Evolutionary conservation across 495 filamentous ascomycete genomes (phyloP), one percentile per base, ranked within the genome.

Genomic region (Xylaria bambusicola): DNA sequence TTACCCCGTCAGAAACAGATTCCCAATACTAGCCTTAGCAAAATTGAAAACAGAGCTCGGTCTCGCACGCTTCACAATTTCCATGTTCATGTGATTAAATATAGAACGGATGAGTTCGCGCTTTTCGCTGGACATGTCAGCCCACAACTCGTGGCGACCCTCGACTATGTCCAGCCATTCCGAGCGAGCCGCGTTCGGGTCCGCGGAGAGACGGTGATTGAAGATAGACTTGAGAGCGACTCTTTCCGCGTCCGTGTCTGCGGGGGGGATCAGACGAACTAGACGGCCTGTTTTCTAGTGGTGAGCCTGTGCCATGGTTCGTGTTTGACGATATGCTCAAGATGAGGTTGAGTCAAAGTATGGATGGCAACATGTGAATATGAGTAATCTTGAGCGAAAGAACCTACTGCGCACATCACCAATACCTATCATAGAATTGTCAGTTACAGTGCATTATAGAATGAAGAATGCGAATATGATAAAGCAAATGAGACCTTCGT

Each of bases 91-190:
- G 41, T 86, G 80, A 67, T 94, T 93, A 65, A 98, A 85, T 65
- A 97, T 89, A 26, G 88, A 91, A 31, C 93, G 88, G 68, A 97
- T 93, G 46, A 98, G 84, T 71, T 97, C 93, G 57, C 89, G 86
- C 76, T 97, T 97, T 36, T 89, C 83, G 4, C 89, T 87, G 0
- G 90, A 86, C 63, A 98, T 89, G 57, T 81, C 74, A 7, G 64
- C 75, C 91, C 93, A 97, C 9, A 95, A 80, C 10, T 69, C 58
- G 38, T 92, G 89, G 0, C 86, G 85, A 8, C 87, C 89, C 67
- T 95, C 90, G 41, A 97, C 86, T 46, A 98, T 92, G 21, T 88
- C 86, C n/a, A 91, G 82, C 90, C 93, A 98, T 76, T 96, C 91
- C 1, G 71, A 42, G 2, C 83, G 76, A 0, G 88, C 88, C 49